Evolutionary conservation across 2,329 filamentous ascomycete species (phyloP), one percentile per base, ranked within the genome.

Genomic region (Aureobasidium sp.): DNA sequence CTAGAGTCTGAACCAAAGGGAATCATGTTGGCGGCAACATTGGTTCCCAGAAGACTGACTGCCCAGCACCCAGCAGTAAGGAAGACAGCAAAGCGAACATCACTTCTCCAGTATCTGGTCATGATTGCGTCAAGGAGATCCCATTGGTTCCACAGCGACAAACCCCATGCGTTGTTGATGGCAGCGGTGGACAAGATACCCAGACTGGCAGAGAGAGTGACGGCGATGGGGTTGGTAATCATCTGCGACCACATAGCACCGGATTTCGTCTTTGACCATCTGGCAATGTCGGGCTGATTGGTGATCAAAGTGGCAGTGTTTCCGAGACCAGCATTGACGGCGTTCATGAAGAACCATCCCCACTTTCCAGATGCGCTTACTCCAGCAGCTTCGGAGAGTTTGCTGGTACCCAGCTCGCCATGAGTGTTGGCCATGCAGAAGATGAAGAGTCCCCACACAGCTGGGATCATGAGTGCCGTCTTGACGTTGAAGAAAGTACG

Each of bases 281-380:
- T 69, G 9, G 76, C 75, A 64, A 79, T 75, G 64, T 79, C 77
- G 0, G 77, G 76, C 59, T 71, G 75, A 63, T 82, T 83, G 13
- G 82, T 78, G 27, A 77, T 76, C 3, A 81, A 69, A 0, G 79
- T 80, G 3, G 79, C 76, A 66, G 74, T 85, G 62, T 81, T 79
- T 9, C 78, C 78, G 63, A 81, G 76, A 3, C 73, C 73, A 59
- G 68, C 69, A 63, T 76, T 77, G 63, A 77, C 75, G 11, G 69
- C 73, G 52, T 72, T 71, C 63, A 77, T 68, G 21, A 74, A 72
- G 52, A 75, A 71, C 74, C 74, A 76, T 25, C 67, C 62, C 57
- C 63, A 65, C 5, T 47, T 39, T 58, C 63, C 54, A 59, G 47
- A 30, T 9, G 41, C 34, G 21, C 36, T 54, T 2, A 27, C 34